Conservation (phyloP, 1,284 basidiomycete genomes). For the Cutaneotrichosporon curvatum region DNA sequence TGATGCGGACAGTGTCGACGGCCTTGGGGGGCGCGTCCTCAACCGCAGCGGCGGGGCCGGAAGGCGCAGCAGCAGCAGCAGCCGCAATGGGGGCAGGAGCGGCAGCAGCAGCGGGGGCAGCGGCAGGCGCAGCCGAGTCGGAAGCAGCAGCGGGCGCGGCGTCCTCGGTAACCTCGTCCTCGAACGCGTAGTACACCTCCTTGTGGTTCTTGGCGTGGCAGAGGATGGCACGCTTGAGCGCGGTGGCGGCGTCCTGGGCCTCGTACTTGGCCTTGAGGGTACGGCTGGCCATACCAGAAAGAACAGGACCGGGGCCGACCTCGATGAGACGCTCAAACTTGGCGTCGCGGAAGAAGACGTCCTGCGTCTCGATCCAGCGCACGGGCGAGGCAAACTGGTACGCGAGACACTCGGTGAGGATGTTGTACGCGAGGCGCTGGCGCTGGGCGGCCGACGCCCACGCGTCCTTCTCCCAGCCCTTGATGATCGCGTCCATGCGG, state of each 20-base stretch:
- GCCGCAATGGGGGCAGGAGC: constrained; percentile 50
- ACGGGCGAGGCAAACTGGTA: constrained; percentile 90
- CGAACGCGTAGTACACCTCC: constrained; percentile 96
- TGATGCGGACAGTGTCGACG: constrained; percentile 75
- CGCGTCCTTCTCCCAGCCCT: constrained; percentile 84
- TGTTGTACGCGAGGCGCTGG: constrained; percentile 87
- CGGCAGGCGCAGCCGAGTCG: constrained; percentile 41
- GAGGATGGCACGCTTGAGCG: constrained; percentile 71
- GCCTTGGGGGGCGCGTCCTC: constrained; percentile 87
- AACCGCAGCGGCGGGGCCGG: constrained; percentile 62
- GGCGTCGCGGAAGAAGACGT: constrained; percentile 83
- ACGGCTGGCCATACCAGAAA: constrained; percentile 88
- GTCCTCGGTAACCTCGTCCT: constrained; percentile 61
- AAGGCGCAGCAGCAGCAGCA: constrained; percentile 49
- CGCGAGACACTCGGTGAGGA: constrained; percentile 90
- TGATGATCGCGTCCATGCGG: constrained; percentile 83
- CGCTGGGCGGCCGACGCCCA: constrained; percentile 78
- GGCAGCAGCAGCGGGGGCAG: constrained; percentile 49
- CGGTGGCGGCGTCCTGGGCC: constrained; percentile 74
- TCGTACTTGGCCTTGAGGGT: constrained; percentile 97
- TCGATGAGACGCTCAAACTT: constrained; percentile 91
- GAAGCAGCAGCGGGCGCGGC: constrained; percentile 51
- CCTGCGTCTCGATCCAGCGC: constrained; percentile 98
- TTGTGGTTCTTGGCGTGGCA: constrained; percentile 93
- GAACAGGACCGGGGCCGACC: constrained; percentile 89